Evolutionary conservation across 148 eudicot species (phyloP).

Genomic region (Salicornia ramosissima): DNA sequence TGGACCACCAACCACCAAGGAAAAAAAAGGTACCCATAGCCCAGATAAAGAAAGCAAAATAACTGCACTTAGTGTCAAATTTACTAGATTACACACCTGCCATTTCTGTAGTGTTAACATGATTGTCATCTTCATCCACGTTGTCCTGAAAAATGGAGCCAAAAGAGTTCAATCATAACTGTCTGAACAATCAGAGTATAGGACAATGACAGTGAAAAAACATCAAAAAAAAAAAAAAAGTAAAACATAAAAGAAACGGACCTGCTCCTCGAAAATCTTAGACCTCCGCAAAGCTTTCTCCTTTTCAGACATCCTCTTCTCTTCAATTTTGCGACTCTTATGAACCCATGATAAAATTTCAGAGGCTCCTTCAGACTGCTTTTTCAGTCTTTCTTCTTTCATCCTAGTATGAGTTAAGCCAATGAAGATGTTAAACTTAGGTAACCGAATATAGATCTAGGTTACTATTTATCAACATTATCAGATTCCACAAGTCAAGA

Average conservation of each 20-base stretch:
- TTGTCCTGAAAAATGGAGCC: slow-evolving; percentile 45
- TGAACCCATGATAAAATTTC: slow-evolving; percentile 83
- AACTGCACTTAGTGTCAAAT: neutral
- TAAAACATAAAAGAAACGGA: slow-evolving; percentile 18
- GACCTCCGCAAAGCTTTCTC: slow-evolving; percentile 78
- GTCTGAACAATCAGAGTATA: slow-evolving; percentile 12
- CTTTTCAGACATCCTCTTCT: slow-evolving; percentile 56
- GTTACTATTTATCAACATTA: neutral
- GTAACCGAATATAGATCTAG: neutral
- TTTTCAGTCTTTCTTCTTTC: slow-evolving; percentile 74
- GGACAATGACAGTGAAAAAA: neutral
- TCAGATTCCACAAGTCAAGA: neutral
- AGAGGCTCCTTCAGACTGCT: slow-evolving; percentile 58
- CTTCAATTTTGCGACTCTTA: slow-evolving; percentile 79
- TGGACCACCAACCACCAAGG: slow-evolving; percentile 8
- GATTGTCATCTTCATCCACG: slow-evolving; percentile 61
- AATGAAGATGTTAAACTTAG: neutral
- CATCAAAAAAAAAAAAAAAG: neutral
- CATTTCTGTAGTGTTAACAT: slow-evolving; percentile 39
- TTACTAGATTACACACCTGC: slow-evolving; percentile 27
- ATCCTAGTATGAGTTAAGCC: slow-evolving; percentile 36
- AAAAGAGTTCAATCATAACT: neutral
- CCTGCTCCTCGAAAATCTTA: slow-evolving; percentile 89
- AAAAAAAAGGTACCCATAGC: neutral
- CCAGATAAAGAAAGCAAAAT: neutral